These are phyloP conservation scores for Helicostylum pulchrum DNA, from an alignment of 192 early-diverging fungal genomes.

Conservation along the genomic window DNA sequence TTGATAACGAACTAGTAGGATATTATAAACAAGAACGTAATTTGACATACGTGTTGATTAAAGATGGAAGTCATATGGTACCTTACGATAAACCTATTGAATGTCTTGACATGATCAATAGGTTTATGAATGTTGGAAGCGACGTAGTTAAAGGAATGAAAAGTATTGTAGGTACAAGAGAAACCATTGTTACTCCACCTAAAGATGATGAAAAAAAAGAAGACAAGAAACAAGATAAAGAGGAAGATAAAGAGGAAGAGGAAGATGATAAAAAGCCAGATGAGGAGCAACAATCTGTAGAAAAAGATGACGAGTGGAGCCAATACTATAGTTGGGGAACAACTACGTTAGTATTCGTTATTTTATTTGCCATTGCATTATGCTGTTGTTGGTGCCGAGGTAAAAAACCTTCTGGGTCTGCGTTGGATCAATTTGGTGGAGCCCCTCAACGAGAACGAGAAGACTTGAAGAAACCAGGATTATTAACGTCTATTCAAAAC, in stretches of 20 bases:
- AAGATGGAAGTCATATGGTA: constrained; percentile 85
- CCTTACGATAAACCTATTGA: constrained; percentile 84
- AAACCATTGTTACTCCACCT: neutral
- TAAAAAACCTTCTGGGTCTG: neutral
- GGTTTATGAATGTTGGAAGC: constrained; percentile 62
- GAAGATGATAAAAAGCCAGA: constrained; percentile 1
- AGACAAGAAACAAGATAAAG: constrained; percentile 19
- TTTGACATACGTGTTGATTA: constrained; percentile 80
- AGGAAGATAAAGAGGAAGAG: constrained; percentile 16
- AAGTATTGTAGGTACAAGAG: constrained; percentile 20
- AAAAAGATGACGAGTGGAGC: constrained; percentile 16
- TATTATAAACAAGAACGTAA: constrained; percentile 45
- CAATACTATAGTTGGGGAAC: constrained; percentile 28
- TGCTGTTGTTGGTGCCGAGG: constrained; percentile 29
- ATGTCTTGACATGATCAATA: constrained; percentile 83
- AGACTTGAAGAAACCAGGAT: constrained; percentile 1
- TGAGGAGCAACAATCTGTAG: neutral
- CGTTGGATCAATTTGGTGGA: too few species aligned
- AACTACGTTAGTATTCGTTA: constrained; percentile 13
- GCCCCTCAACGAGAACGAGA: neutral
- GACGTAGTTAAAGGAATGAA: constrained; percentile 16
- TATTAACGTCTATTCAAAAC: neutral
- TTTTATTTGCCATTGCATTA: constrained; percentile 15
- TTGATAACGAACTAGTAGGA: constrained; percentile 44
- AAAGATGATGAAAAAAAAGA: constrained; percentile 28